Base-by-base conservation (phyloP, 352 stramenopile genomes). In the Pythium vanterpoolii region DNA sequence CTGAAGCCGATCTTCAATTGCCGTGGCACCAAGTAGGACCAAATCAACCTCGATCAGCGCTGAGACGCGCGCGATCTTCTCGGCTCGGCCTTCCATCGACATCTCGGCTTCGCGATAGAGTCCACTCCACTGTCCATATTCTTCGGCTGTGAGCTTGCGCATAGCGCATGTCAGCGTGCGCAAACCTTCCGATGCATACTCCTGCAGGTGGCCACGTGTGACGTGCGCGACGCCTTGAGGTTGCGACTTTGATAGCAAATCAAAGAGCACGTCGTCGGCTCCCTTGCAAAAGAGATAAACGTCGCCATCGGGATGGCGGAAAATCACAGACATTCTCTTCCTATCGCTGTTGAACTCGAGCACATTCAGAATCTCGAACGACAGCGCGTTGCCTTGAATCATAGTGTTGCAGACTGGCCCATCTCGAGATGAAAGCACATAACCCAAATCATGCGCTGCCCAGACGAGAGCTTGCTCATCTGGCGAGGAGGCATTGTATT, bases 271-370 rank as follows among this genome's bases (percentile, higher is more conserved):
- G 34, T 93, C 85, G 56, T 96, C 86, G 2, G 86, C 86, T 6
- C 80, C 74, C 49, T 96, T 95, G 66, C 87, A 96, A 55, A 92
- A 92, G 18, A 96, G 65, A 14, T 83, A 68, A 13, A 96, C 80
- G 44, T 71, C 72, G 19, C 79, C 86, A 33, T 88, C 78, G 0
- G 76, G 76, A 27, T 91, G 76, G 26, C 93, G 80, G 27, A 98
- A 87, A 31, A 99, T 77, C 33, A 99, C 90, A 19, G 93, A 98
- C 97, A 99, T 99, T 55, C 98, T 78, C 74, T 99, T 99, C 13
- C 98, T 79, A 50, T 98, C 88, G 50, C 92, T 98, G 69, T 98
- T 98, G 77, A 99, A 99, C 69, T 99, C 97, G 47, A 99, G 96
- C 5, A 99, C 85, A 46, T 98, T 97, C 49, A 99, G 71, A 55